phyloP scores from a whole-genome alignment of 1,284 basidiomycete genomes.

The Ustilago sp. region DNA sequence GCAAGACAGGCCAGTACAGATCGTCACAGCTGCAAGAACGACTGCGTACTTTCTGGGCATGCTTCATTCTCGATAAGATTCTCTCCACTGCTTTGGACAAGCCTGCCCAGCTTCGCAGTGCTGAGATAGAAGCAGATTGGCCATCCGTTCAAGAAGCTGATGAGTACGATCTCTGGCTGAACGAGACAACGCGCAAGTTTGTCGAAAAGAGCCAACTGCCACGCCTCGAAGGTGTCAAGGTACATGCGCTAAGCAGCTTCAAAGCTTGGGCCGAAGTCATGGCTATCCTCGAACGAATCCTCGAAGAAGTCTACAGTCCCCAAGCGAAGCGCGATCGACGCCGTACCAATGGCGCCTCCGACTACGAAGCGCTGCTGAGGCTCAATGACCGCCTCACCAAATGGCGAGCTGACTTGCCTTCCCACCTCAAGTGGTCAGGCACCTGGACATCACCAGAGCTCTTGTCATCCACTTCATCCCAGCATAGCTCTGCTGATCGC shows the following conservation, averaged over 20 bases:
- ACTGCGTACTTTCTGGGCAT: constrained; percentile 50
- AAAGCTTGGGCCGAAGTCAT: constrained; percentile 52
- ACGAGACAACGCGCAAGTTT: constrained; percentile 45
- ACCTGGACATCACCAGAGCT: constrained; percentile 40
- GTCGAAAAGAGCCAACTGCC: constrained; percentile 29
- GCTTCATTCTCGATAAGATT: constrained; percentile 57
- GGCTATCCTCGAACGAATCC: constrained; percentile 52
- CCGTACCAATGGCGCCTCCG: constrained; percentile 31
- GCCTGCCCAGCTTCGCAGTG: constrained; percentile 44
- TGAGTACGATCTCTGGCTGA: constrained; percentile 52
- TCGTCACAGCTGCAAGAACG: constrained; percentile 34
- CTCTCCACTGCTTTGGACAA: constrained; percentile 55
- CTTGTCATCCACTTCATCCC: background rate
- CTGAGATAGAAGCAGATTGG: constrained; percentile 42
- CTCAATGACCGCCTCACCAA: constrained; percentile 28
- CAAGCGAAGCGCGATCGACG: constrained; percentile 46
- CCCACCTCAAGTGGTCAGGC: constrained; percentile 42
- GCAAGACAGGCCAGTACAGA: constrained; percentile 3
- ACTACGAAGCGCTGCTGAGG: constrained; percentile 33
- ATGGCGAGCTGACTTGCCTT: constrained; percentile 39
- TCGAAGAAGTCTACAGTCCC: constrained; percentile 51
- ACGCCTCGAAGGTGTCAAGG: constrained; percentile 44
- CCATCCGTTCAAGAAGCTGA: constrained; percentile 51
- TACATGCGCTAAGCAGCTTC: constrained; percentile 52
- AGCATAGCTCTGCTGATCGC: constrained; percentile 15